Evolutionary conservation across 164 flowering plant genomes (phyloP), one percentile per base, ranked within the genome.

Genomic region (Dillenia turbinata): DNA sequence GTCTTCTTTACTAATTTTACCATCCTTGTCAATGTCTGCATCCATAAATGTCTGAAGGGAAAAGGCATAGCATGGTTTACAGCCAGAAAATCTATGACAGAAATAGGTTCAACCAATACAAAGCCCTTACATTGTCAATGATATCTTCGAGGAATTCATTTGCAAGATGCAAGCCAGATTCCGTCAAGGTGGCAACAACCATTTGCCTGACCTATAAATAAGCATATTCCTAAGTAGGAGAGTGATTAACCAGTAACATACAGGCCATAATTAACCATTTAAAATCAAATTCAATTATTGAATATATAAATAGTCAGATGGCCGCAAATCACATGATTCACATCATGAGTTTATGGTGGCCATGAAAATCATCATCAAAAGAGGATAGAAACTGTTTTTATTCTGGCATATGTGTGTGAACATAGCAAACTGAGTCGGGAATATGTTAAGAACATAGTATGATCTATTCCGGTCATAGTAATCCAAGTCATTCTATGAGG

Each of bases 21-120:
- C 96, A 73, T 92, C 97, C 71, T 26, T 66, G 63, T 87, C 92
- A 4, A 76, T 75, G 77, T 87, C 96, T 48, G 89, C 96, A 75
- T 89, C 95, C n/a, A 68, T 89, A 83, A 92, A 87, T 66, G 98
- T 89, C 98, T 92, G 83, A 24, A 59, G 19, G 33, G 57, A 47
- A 10, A 56, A 44, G 7, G 48, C 54, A 62, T 54, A 44, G 15
- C 3, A 56, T 9, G 48, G 57, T 9, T 50, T 9, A 52, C 10
- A 17, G 43, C 4, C 50, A 19, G 22, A 19, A 1, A 62, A 44
- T 11, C 3, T 49, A 47, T 9, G 10, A 50, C 17, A 10, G 8
- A 11, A n/a, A 24, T 56, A 49, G 12, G 0, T 1, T 11, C 10
- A 47, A 54, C 26, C 24, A 22, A 5, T 11, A 59, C 46, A 12